Percentiles rank a stretch among this genome's conserved stretches.
Evolutionary conservation across 257 asterid species (phyloP).

Genomic region (Galeopsis tetrahit): DNA sequence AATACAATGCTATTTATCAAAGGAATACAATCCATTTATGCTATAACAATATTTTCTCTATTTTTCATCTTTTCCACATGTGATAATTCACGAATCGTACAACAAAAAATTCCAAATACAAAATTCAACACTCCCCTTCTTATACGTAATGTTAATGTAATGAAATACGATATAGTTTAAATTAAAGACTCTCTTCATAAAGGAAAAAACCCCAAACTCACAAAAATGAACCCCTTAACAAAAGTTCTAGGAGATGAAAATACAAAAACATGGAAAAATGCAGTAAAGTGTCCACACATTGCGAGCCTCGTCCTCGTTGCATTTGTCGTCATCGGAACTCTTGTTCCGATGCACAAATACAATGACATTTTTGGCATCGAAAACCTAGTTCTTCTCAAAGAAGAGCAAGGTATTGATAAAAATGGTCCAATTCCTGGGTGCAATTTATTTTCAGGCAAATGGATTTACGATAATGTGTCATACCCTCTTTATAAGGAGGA

Average conservation of each 20-base stretch:
- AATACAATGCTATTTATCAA: neutral
- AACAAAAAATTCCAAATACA: neutral
- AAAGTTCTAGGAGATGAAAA: neutral
- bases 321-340: neutral
- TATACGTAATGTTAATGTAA: neutral
- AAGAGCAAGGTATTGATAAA: neutral
- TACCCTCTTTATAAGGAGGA: slow-evolving; percentile 46
- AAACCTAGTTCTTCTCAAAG: neutral
- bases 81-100: neutral
- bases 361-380: neutral
- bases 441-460: slow-evolving; percentile 45
- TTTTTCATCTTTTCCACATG: neutral
- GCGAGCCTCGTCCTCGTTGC: slow-evolving; percentile 27
- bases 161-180: neutral
- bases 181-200: neutral
- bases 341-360: slow-evolving; percentile 22
- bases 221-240: neutral
- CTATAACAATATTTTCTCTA: neutral
- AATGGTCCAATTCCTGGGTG: slow-evolving; percentile 29
- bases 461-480: slow-evolving; percentile 45
- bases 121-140: neutral
- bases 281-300: slow-evolving; percentile 18
- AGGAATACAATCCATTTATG: neutral
- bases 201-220: neutral
- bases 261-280: neutral